Base-by-base conservation (phyloP, 768 basidiomycete species). In the Rhizopogon vinicolor region DNA sequence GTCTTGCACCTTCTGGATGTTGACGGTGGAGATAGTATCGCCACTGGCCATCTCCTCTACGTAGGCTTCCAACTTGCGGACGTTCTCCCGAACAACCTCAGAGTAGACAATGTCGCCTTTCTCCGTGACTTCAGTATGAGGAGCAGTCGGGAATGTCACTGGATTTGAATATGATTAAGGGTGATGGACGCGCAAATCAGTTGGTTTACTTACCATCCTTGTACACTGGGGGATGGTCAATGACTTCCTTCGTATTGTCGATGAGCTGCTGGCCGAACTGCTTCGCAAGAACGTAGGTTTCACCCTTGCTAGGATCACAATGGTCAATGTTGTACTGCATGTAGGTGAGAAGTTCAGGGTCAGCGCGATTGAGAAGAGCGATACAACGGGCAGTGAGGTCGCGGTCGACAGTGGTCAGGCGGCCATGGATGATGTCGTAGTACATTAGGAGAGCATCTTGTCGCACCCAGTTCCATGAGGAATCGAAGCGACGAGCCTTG, bases 91-190 rank as follows among this genome's bases (percentile, higher is more conserved):
- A 57, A 93, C 91, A 56, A 98, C 91, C 71, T 99, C 97, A 5
- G 88, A 83, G 74, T 95, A 94, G 53, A 97, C 79, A 60, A 99
- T 94, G 53, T 98, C 95, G 22, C 97, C 97, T 74, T 91, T 93
- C 46, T 83, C 85, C 9, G 86, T 93, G 62, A 99, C 89, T 68
- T 95, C 92, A 7, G 96, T 98, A 65, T 87, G 85, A 39, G 97
- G 97, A 8, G 96, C 97, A 39, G 96, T 98, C 2, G 97, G 97
- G 85, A 99, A 97, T 18, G 96, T 98, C 28, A 99, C 91, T 93
- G 45, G 25, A 2, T 44, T 14, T 19, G 41, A 51, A 56, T 28
- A 50, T 45, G 45, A 52, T 56, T 19, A 54, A 58, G 37, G 8
- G 5, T 54, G 46, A 51, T 3, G 18, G 28, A 33, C 22, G 37